Evolutionary conservation across 768 basidiomycete species (phyloP).

Genomic region (Exidia glandulosa): DNA sequence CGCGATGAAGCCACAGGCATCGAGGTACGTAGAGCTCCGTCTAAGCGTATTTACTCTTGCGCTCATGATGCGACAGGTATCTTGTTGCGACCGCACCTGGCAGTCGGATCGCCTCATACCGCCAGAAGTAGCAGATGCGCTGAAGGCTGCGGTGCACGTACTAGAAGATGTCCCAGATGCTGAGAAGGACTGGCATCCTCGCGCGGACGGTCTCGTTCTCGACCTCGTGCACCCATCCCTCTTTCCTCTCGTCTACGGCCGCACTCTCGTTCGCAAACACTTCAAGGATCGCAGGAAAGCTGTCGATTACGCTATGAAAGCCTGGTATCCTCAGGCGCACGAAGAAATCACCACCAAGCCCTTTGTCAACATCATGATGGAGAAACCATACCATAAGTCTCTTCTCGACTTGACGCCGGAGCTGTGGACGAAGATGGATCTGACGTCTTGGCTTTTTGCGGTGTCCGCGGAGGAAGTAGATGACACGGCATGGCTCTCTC

Average conservation of each 20-base stretch:
- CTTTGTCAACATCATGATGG: too few relatives aligned
- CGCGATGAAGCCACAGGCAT: conserved; percentile 30
- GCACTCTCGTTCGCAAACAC: conserved; percentile 17
- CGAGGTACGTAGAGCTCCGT: not conserved
- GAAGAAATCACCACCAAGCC: too few relatives aligned
- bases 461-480: too few relatives aligned
- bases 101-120: conserved; percentile 13
- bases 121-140: not conserved
- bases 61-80: conserved; percentile 1
- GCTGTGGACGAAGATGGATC: too few relatives aligned
- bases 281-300: conserved; percentile 2
- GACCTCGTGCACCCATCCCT: conserved; percentile 18
- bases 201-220: conserved; percentile 15
- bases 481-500: too few relatives aligned
- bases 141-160: conserved; percentile 3
- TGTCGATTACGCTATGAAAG: not conserved
- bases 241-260: conserved; percentile 14
- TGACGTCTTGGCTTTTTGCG: too few relatives aligned
- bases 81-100: conserved; percentile 10
- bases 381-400: too few relatives aligned
- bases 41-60: not conserved
- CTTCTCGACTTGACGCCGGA: too few relatives aligned
- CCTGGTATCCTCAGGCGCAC: not conserved
- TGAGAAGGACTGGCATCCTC: conserved; percentile 20
- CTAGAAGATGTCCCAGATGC: conserved; percentile 14